These are phyloP conservation scores for Pleurotus tuoliensis DNA, from an alignment of 768 basidiomycete species.

Conservation along the genomic window DNA sequence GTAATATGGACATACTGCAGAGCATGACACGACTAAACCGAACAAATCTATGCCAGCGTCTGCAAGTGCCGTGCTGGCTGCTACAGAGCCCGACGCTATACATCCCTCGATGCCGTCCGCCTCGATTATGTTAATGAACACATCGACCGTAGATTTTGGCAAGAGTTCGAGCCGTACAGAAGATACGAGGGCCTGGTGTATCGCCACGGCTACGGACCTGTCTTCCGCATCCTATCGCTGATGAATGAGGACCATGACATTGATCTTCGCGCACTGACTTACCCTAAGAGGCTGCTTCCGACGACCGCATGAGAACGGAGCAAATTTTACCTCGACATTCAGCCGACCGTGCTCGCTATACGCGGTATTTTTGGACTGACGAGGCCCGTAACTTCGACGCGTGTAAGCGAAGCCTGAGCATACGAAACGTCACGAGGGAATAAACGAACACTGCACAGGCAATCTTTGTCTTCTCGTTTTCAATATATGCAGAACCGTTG, in stretches of 20 bases:
- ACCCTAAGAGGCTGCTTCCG: slow-evolving; percentile 86
- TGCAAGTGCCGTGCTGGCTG: slow-evolving; percentile 86
- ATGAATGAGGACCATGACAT: slow-evolving; percentile 11
- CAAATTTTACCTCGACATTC: slow-evolving; percentile 95
- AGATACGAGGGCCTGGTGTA: slow-evolving; percentile 82
- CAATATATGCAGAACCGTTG: slow-evolving; percentile 96
- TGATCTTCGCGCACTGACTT: slow-evolving; percentile 25
- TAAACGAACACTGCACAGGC: slow-evolving; percentile 88
- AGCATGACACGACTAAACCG: slow-evolving; percentile 82
- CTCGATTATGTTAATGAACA: slow-evolving; percentile 87
- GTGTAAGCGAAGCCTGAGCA: slow-evolving; percentile 6
- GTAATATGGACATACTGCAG: slow-evolving; percentile 45
- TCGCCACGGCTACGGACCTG: slow-evolving; percentile 72
- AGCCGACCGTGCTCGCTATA: slow-evolving; percentile 88
- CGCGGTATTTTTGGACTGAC: slow-evolving; percentile 72
- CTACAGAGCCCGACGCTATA: slow-evolving; percentile 81
- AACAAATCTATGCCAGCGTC: slow-evolving; percentile 91
- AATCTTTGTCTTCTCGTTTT: slow-evolving; percentile 87
- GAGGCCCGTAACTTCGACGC: slow-evolving; percentile 67
- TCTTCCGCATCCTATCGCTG: slow-evolving; percentile 86
- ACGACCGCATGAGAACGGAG: slow-evolving; percentile 82
- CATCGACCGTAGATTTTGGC: slow-evolving; percentile 93
- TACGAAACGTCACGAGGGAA: slow-evolving; percentile 3
- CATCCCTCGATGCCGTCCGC: slow-evolving; percentile 90
- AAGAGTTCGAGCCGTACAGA: slow-evolving; percentile 83